Evolutionary conservation across 106 monocot species (phyloP).

Genomic region (Platanthera guangdongensis): DNA sequence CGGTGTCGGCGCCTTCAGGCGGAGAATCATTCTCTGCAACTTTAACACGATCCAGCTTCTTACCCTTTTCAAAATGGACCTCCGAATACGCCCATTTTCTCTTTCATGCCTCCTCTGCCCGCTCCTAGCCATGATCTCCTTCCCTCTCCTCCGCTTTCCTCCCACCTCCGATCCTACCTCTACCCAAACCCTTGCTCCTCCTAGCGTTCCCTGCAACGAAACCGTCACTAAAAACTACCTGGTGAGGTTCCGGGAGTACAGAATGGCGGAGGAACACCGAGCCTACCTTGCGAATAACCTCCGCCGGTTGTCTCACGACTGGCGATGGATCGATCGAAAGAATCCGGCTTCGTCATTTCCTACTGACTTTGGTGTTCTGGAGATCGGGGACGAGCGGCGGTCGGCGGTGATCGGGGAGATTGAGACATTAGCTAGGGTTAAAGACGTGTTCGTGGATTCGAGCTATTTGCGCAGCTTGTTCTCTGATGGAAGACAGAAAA

Average conservation of each 20-base stretch:
- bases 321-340: conserved; percentile 77
- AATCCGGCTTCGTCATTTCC: conserved; percentile 70
- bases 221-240: conserved; percentile 38
- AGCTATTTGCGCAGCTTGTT: conserved; percentile 62
- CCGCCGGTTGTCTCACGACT: conserved; percentile 15
- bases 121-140: conserved; percentile 23
- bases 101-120: conserved; percentile 7
- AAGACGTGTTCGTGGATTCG: conserved; percentile 59
- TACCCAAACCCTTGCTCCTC: neutral
- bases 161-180: neutral
- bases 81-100: conserved; percentile 1
- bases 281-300: conserved; percentile 51
- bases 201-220: neutral
- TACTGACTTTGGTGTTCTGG: conserved; percentile 83
- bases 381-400: conserved; percentile 32
- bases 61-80: conserved; percentile 2
- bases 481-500: conserved; percentile 16
- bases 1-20: neutral
- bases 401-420: conserved; percentile 32
- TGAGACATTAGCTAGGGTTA: conserved; percentile 49
- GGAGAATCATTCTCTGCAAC: neutral
- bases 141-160: conserved; percentile 16
- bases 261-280: conserved; percentile 46
- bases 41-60: neutral
- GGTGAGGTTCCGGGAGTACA: conserved; percentile 70